phyloP scores from a whole-genome alignment of 176 grass and related monocot species.

The Musa troglodytarum region DNA sequence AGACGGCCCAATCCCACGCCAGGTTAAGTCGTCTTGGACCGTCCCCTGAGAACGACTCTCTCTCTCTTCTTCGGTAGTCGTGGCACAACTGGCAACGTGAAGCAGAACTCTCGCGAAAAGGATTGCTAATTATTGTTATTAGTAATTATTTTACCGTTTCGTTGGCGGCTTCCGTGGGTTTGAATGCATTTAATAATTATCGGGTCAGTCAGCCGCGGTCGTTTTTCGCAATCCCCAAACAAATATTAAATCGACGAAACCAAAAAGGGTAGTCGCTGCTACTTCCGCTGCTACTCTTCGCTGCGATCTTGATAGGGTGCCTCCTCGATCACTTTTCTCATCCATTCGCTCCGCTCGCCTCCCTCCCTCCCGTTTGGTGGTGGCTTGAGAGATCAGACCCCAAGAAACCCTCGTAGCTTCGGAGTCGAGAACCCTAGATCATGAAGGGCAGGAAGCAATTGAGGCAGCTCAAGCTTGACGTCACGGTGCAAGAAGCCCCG shows the following conservation, averaged over 20 bases:
- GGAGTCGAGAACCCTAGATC: slow-evolving; percentile 8
- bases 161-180: neutral
- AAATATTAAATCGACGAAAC: neutral
- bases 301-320: too few relatives aligned
- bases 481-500: slow-evolving; percentile 58
- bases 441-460: slow-evolving; percentile 69
- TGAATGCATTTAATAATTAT: neutral
- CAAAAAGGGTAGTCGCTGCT: neutral
- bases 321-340: neutral
- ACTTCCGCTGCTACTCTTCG: neutral
- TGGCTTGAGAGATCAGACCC: neutral
- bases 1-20: too few relatives aligned
- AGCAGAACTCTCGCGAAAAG: neutral
- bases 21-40: too few relatives aligned
- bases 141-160: neutral
- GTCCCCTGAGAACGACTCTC: too few relatives aligned
- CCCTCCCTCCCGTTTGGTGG: neutral
- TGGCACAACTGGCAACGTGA: neutral
- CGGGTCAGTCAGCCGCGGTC: neutral
- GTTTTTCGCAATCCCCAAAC: neutral
- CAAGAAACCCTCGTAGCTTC: slow-evolving; percentile 26
- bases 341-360: neutral
- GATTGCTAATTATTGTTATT: neutral
- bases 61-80: too few relatives aligned
- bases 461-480: slow-evolving; percentile 60